phyloP scores from a whole-genome alignment of 108 stramenopile species.

The Conticribra weissflogii region DNA sequence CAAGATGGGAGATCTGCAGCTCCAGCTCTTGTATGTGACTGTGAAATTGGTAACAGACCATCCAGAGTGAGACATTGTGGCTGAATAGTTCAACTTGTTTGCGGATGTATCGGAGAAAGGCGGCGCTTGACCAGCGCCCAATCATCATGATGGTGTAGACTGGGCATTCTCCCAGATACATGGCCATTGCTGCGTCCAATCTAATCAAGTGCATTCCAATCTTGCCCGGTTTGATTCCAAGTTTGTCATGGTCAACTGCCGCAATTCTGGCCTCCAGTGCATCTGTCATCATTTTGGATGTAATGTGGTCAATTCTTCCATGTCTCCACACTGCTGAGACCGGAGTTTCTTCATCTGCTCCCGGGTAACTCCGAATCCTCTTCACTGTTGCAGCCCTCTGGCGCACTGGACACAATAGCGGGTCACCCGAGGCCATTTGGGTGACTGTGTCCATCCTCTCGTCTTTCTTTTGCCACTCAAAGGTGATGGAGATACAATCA shows the following conservation, averaged over 20 bases:
- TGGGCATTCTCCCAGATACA: slow-evolving; percentile 19
- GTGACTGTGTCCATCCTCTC: slow-evolving; percentile 8
- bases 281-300: background rate
- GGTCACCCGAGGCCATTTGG: slow-evolving; percentile 6
- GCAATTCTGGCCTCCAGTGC: background rate
- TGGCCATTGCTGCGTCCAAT: slow-evolving; percentile 22
- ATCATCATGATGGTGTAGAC: slow-evolving; percentile 26
- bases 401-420: slow-evolving; percentile 2
- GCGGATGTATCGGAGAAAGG: background rate
- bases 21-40: background rate
- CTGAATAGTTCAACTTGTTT: background rate
- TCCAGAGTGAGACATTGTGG: background rate
- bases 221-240: slow-evolving; percentile 9
- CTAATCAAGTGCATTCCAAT: slow-evolving; percentile 21
- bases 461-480: slow-evolving; percentile 24
- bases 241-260: slow-evolving; percentile 6
- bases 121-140: background rate
- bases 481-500: slow-evolving; percentile 25
- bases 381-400: background rate
- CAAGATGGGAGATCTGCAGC: background rate
- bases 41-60: background rate
- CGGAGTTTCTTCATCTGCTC: background rate
- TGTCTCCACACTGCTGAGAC: background rate
- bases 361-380: slow-evolving; percentile 3
- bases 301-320: background rate